Evolutionary conservation across 2,329 filamentous ascomycete genomes (phyloP).

Genomic region (Akanthomyces lecanii): DNA sequence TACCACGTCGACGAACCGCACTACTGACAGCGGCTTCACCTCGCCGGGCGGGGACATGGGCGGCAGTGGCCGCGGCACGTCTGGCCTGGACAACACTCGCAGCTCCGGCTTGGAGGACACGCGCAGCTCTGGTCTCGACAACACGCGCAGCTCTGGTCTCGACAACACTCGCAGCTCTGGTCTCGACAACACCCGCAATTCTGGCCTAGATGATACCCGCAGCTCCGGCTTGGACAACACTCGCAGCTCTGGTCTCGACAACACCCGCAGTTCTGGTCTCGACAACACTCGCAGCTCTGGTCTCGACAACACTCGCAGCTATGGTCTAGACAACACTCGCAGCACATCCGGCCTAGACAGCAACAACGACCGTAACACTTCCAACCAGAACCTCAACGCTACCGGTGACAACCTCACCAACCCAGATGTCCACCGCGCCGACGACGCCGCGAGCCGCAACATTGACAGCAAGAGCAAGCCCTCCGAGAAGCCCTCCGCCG

Average conservation of each 20-base stretch:
- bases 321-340: not conserved
- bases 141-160: not conserved
- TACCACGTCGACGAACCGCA: slow-evolving; percentile 11
- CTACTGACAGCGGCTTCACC: slow-evolving; percentile 7
- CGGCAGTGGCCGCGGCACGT: not conserved
- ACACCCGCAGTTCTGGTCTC: not conserved
- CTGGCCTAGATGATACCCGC: too few relatives aligned
- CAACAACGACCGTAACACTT: not conserved
- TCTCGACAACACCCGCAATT: not conserved
- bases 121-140: not conserved
- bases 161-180: not conserved
- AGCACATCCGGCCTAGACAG: not conserved
- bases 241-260: not conserved
- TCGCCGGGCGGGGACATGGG: slow-evolving; percentile 7
- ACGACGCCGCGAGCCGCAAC: not conserved
- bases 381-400: not conserved
- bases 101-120: not conserved
- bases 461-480: slow-evolving; percentile 3
- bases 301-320: too few relatives aligned
- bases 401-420: not conserved
- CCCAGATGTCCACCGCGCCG: not conserved
- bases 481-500: slow-evolving; percentile 21
- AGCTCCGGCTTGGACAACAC: not conserved
- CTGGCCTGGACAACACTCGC: not conserved
- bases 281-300: not conserved